Conservation (phyloP, 2,329 filamentous ascomycete species). For the Leptographium wingfieldii region DNA sequence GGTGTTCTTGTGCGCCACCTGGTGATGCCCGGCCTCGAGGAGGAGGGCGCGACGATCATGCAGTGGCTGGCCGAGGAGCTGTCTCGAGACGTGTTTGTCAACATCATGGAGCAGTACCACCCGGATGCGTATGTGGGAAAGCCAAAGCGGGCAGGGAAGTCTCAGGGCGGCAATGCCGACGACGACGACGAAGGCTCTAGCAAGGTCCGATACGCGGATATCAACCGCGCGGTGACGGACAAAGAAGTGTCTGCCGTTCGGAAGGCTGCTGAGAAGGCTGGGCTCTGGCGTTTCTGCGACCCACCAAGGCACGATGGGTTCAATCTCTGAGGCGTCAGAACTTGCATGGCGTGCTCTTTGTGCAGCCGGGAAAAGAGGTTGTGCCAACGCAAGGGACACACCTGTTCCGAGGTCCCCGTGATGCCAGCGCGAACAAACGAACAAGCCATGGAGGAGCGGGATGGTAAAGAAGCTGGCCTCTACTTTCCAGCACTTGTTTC, state of each 20-base stretch:
- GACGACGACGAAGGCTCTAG: constrained; percentile 22
- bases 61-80: constrained; percentile 61
- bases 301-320: constrained; percentile 39
- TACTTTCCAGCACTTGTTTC: background rate
- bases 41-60: constrained; percentile 63
- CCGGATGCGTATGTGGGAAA: constrained; percentile 75
- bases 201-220: constrained; percentile 55
- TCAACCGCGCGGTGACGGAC: constrained; percentile 57
- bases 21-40: constrained; percentile 71
- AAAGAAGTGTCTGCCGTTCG: constrained; percentile 55
- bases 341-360: background rate
- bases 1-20: constrained; percentile 67
- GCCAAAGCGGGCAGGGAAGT: constrained; percentile 28
- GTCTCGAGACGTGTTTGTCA: constrained; percentile 63
- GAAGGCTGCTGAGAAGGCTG: constrained; percentile 54
- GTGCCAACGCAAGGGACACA: background rate
- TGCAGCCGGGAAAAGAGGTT: background rate
- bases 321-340: constrained; percentile 25
- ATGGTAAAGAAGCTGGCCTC: background rate
- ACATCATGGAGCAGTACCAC: constrained; percentile 84
- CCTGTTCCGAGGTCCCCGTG: background rate
- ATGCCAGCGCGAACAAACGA: background rate
- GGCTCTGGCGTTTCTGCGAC: constrained; percentile 71
- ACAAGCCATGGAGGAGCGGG: background rate
- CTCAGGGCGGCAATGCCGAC: constrained; percentile 14